These are phyloP conservation scores for Trichocomaceae sp. DNA, from an alignment of 2,329 filamentous ascomycete genomes.

Conservation along the genomic window DNA sequence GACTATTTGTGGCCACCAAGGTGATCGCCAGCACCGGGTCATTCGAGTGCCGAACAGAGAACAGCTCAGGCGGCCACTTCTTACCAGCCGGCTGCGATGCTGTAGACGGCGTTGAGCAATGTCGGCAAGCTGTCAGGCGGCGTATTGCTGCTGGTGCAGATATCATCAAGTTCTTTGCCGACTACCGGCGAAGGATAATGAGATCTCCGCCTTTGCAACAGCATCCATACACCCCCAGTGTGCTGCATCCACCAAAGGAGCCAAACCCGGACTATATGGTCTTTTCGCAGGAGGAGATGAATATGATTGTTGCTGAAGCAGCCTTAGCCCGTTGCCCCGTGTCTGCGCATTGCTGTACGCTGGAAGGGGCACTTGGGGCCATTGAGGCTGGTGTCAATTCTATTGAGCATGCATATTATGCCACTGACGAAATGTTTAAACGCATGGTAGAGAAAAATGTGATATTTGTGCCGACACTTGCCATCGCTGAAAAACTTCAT, in stretches of 20 bases:
- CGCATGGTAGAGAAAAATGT: slow-evolving; percentile 41
- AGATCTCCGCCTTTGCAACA: slow-evolving; percentile 1
- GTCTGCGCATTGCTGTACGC: slow-evolving; percentile 39
- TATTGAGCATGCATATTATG: slow-evolving; percentile 43
- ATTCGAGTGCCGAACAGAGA: slow-evolving; percentile 4
- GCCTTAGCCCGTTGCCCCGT: slow-evolving; percentile 37
- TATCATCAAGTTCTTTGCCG: slow-evolving; percentile 9
- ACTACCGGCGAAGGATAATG: slow-evolving; percentile 5
- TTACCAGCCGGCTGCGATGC: slow-evolving; percentile 3
- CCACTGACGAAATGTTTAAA: slow-evolving; percentile 35
- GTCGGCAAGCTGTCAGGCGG: slow-evolving; percentile 4
- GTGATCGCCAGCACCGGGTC: slow-evolving; percentile 13
- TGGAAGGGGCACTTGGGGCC: slow-evolving; percentile 42
- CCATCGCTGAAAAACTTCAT: slow-evolving; percentile 38
- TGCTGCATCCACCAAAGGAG: slow-evolving; percentile 21
- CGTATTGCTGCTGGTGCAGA: slow-evolving; percentile 8
- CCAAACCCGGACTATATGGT: slow-evolving; percentile 39
- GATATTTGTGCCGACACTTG: slow-evolving; percentile 50
- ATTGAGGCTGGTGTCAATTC: slow-evolving; percentile 43
- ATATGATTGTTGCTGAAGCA: slow-evolving; percentile 45
- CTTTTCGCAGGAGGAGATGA: slow-evolving; percentile 46
- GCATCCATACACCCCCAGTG: not conserved
- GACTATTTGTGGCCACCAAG: slow-evolving; percentile 51
- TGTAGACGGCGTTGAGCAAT: slow-evolving; percentile 1
- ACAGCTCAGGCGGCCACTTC: not conserved